Percentiles rank a stretch among this genome's conserved stretches.
These are phyloP conservation scores for Recurvomyces mirabilis DNA, from an alignment of 495 filamentous ascomycete species.

Conservation along the genomic window DNA sequence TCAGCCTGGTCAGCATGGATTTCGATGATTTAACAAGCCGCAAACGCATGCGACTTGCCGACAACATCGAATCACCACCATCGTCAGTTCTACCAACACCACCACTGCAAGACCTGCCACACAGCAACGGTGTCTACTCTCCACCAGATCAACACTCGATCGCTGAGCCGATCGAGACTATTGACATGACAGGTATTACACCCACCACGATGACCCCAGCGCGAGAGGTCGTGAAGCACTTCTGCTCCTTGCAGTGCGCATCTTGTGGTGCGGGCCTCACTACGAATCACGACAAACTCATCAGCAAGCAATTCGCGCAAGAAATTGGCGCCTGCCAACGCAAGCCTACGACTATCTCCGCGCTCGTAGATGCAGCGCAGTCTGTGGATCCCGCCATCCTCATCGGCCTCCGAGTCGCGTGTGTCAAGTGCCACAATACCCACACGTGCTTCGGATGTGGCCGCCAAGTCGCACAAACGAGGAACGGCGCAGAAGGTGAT, in stretches of 20 bases:
- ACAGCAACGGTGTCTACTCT: too few relatives aligned
- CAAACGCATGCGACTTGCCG: neutral
- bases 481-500: neutral
- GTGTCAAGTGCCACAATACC: neutral
- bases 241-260: too few relatives aligned
- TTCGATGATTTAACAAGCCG: neutral
- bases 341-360: neutral
- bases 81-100: neutral
- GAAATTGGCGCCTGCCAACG: too few relatives aligned
- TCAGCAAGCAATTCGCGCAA: too few relatives aligned
- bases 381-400: neutral
- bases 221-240: too few relatives aligned
- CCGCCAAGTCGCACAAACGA: neutral
- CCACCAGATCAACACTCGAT: too few relatives aligned
- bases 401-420: neutral
- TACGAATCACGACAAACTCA: too few relatives aligned
- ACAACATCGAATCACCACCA: neutral
- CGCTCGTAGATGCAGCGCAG: neutral
- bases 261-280: too few relatives aligned
- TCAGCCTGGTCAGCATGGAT: too few relatives aligned
- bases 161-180: too few relatives aligned
- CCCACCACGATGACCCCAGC: too few relatives aligned
- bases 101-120: neutral
- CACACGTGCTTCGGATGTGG: slow-evolving; percentile 1
- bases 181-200: too few relatives aligned